phyloP scores from a whole-genome alignment of 1,139 yeast genomes.

The Yamadazyma conglobata region DNA sequence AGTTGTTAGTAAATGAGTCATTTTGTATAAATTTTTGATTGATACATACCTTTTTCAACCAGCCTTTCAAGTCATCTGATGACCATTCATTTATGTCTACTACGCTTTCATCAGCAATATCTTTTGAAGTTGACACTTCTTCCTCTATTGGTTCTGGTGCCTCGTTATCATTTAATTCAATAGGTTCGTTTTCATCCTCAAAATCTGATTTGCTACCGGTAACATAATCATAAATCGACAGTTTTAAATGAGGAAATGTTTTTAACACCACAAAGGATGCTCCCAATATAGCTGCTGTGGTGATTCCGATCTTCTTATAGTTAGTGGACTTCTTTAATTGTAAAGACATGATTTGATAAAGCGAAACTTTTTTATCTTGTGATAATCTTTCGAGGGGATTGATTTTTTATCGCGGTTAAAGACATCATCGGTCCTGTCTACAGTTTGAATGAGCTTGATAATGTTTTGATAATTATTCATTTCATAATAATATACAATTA shows the following conservation, averaged over 20 bases:
- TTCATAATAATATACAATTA: constrained; percentile 5
- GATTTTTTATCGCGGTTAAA: too few relatives aligned
- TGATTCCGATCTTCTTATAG: constrained; percentile 5
- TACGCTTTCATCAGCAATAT: constrained; percentile 17
- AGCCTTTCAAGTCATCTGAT: constrained; percentile 36
- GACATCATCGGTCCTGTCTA: too few relatives aligned
- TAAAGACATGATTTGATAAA: constrained; percentile 9
- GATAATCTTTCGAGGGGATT: too few relatives aligned
- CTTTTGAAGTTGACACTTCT: constrained; percentile 5
- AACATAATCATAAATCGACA: constrained; percentile 22
- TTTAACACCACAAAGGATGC: constrained; percentile 43
- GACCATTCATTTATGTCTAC: constrained; percentile 37
- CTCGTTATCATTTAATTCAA: constrained; percentile 17
- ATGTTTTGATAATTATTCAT: too few relatives aligned
- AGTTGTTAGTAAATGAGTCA: constrained; percentile 25
- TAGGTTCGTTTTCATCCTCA: constrained; percentile 21
- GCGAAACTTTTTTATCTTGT: too few relatives aligned
- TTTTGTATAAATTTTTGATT: not conserved
- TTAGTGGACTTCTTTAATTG: constrained; percentile 9
- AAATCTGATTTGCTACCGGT: constrained; percentile 19
- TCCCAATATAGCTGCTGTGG: constrained; percentile 29
- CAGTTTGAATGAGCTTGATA: too few relatives aligned
- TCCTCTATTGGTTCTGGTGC: constrained; percentile 5
- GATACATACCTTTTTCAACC: constrained; percentile 32
- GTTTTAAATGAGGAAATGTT: constrained; percentile 51